These are phyloP conservation scores for Aleurites moluccanus DNA, from an alignment of 441 rosid species.

Conservation along the genomic window DNA sequence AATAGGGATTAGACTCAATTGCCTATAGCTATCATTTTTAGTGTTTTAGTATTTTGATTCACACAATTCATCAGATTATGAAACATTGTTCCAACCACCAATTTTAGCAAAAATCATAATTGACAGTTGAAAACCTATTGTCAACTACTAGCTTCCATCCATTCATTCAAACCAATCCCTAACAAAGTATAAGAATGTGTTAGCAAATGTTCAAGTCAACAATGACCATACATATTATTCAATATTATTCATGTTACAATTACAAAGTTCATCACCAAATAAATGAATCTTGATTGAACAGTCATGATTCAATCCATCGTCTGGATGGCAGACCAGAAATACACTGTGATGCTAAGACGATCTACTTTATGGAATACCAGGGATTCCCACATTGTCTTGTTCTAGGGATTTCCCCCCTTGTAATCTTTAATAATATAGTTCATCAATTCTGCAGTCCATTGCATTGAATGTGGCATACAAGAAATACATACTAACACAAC, in stretches of 20 bases:
- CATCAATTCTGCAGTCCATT: constrained; percentile 11
- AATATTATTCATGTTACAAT: no score
- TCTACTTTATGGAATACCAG: neutral
- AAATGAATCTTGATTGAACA: constrained; percentile 10
- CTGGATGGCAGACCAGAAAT: constrained; percentile 1
- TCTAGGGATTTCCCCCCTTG: neutral
- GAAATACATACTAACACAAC: neutral
- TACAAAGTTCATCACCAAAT: constrained; percentile 6
- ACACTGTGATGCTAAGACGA: neutral
- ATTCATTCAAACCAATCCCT: neutral
- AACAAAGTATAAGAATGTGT: neutral
- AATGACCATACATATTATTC: neutral
- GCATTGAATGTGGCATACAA: neutral
- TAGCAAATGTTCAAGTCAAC: neutral
- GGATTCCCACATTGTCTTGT: neutral
- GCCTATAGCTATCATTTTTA: no score
- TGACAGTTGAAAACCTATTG: no score
- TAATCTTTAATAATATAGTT: constrained; percentile 1
- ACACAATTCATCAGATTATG: no score
- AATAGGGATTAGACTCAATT: no score
- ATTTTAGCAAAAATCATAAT: no score
- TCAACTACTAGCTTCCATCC: neutral
- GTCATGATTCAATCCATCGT: constrained; percentile 7
- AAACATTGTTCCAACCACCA: no score
- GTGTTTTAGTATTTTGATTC: no score